phyloP scores from a whole-genome alignment of 1,284 basidiomycete genomes.

The Trametes hirsuta region DNA sequence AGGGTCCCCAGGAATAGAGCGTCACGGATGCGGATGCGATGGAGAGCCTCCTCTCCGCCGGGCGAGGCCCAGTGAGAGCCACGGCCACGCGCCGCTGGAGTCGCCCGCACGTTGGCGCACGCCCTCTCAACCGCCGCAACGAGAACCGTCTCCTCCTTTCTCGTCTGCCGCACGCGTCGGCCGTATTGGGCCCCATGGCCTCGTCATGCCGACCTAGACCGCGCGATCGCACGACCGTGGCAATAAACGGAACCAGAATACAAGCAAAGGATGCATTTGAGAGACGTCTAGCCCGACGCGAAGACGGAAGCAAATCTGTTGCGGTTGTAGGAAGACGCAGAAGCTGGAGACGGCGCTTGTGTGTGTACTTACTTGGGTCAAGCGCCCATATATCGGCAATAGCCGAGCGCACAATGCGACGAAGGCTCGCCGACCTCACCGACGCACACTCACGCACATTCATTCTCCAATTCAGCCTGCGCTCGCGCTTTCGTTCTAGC shows the following conservation, averaged over 20 bases:
- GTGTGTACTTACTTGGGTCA: not conserved
- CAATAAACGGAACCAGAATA: not conserved
- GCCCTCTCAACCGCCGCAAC: constrained; percentile 11
- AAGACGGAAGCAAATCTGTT: not conserved
- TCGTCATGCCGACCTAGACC: not conserved
- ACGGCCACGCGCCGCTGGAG: not conserved
- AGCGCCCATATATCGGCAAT: constrained; percentile 6
- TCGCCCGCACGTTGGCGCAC: constrained; percentile 4
- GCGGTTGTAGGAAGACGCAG: not conserved
- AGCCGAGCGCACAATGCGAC: constrained; percentile 2
- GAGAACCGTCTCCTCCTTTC: constrained; percentile 4
- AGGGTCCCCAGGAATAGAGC: not conserved
- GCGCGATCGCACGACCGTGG: constrained; percentile 3
- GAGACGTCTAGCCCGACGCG: constrained; percentile 1
- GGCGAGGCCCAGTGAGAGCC: not conserved
- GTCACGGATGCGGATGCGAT: constrained; percentile 2
- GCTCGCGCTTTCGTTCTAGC: not conserved
- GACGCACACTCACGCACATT: not conserved
- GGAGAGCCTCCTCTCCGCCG: not conserved
- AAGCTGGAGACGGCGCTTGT: not conserved
- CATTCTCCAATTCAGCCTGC: not conserved
- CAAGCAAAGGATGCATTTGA: not conserved
- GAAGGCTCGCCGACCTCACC: not conserved
- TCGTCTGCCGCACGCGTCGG: not conserved
- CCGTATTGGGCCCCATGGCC: not conserved